Evolutionary conservation across 163 green algal genomes (phyloP), one percentile per base, ranked within the genome.

Genomic region (Scenedesmus sp.): DNA sequence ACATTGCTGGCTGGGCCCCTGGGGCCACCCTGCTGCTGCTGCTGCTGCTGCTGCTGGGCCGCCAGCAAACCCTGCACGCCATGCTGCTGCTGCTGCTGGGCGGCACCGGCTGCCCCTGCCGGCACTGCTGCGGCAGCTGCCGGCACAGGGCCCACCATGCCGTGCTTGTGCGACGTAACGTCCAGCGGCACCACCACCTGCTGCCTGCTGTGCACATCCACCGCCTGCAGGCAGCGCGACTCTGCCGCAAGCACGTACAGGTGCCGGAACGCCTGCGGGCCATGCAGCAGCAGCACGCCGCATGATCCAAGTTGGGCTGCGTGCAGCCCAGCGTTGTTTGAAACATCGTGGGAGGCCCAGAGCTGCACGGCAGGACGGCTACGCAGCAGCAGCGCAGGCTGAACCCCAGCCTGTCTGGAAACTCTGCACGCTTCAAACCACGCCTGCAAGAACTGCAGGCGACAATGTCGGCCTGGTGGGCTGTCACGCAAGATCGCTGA

Each of bases 161-260:
- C 70, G 7, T 80, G 56, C 59, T 84, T 46, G 44, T n/a, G 10
- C 15, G 49, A 46, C 24, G 81, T 65, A 3, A 94, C 30, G 10
- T 46, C 26, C 51, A 96, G 78, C 33, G 97, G 97, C 61, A 97
- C 96, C 59, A 96, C 96, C 59, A 99, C 97, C 24, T 93, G 87
- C 90, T 95, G 85, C 43, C 94, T 88, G 33, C 93, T 96, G 91
- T 98, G 95, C 43, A 98, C 94, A 72, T 99, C 98, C 0, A 99
- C 86, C 0, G 97, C 97, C 44, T 97, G 89, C 83, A 99, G 56
- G 82, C 95, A 96, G 46, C 98, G 95, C 18, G 93, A 92, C 93
- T 99, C 91, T 1, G 95, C 90, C 0, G 98, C 98, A 42, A 99
- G 91, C 73, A 98, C 98, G 86, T 99, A 99, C 61, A 99, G 93